Conservation (phyloP, 2,329 filamentous ascomycete species). For the Talaromyces albobiverticillius region DNA sequence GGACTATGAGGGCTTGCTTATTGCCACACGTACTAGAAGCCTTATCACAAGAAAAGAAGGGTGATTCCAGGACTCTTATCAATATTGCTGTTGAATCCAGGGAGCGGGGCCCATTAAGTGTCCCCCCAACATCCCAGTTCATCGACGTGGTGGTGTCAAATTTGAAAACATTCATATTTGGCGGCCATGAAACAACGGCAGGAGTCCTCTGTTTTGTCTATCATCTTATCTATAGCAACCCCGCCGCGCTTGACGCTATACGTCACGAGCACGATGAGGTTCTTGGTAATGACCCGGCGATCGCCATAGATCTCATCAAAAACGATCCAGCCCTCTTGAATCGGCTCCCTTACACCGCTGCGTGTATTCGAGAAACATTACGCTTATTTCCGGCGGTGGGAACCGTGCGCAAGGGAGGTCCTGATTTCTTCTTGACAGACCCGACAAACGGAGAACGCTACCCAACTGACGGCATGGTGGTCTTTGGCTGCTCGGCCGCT, state of each 20-base stretch:
- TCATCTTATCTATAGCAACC: slow-evolving; percentile 35
- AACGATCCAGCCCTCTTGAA: slow-evolving; percentile 49
- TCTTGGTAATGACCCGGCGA: slow-evolving; percentile 44
- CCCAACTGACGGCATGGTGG: not conserved
- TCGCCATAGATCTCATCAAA: slow-evolving; percentile 38
- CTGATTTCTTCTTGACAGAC: not conserved
- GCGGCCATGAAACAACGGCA: slow-evolving; percentile 27
- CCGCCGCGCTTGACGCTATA: slow-evolving; percentile 33
- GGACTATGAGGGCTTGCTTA: not conserved
- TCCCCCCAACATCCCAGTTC: not conserved
- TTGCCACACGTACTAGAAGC: not conserved
- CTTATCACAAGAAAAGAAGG: not conserved
- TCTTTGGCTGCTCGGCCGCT: not conserved
- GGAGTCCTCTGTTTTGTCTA: slow-evolving; percentile 31
- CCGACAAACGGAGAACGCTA: not conserved
- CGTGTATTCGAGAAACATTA: slow-evolving; percentile 55
- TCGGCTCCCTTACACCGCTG: slow-evolving; percentile 51
- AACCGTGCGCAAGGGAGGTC: not conserved
- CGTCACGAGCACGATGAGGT: slow-evolving; percentile 52
- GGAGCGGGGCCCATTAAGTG: not conserved
- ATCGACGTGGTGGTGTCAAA: not conserved
- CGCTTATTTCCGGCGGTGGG: slow-evolving; percentile 49
- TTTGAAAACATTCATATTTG: slow-evolving; percentile 26
- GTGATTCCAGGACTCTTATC: not conserved
- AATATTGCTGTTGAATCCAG: not conserved